Conservation (phyloP, 2,329 filamentous ascomycete genomes). For the Dothistroma pini region DNA sequence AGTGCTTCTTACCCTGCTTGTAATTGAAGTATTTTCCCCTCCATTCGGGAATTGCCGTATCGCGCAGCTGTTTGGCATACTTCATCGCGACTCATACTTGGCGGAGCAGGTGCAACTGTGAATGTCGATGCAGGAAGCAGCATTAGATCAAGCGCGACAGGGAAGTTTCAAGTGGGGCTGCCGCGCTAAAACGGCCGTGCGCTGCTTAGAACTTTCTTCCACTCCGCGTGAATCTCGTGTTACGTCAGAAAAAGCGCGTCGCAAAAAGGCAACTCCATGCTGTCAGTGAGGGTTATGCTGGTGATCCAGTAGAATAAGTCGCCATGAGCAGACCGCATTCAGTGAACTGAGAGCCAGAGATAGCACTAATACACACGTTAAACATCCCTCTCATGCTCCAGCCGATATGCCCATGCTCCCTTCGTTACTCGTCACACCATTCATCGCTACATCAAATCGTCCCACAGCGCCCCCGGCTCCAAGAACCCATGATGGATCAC, state of each 20-base stretch:
- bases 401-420: background rate
- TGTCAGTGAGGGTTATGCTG: background rate
- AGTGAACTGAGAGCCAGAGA: background rate
- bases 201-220: background rate
- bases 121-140: background rate
- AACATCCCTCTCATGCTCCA: background rate
- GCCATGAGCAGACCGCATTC: no score
- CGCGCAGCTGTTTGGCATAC: constrained; percentile 63
- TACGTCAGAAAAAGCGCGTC: background rate
- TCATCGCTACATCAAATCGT: constrained; percentile 32
- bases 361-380: background rate
- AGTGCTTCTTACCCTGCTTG: constrained; percentile 49
- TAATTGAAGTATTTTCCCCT: constrained; percentile 91
- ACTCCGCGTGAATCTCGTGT: background rate
- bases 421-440: background rate
- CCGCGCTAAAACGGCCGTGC: background rate
- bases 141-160: background rate
- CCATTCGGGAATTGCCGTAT: constrained; percentile 92
- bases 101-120: background rate
- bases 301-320: no score
- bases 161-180: background rate
- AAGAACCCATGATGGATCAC: constrained; percentile 78
- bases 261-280: background rate
- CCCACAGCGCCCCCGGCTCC: constrained; percentile 68
- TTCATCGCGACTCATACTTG: constrained; percentile 19